phyloP scores from a whole-genome alignment of 805 yeast genomes.

The Starmerella stigmatis region DNA sequence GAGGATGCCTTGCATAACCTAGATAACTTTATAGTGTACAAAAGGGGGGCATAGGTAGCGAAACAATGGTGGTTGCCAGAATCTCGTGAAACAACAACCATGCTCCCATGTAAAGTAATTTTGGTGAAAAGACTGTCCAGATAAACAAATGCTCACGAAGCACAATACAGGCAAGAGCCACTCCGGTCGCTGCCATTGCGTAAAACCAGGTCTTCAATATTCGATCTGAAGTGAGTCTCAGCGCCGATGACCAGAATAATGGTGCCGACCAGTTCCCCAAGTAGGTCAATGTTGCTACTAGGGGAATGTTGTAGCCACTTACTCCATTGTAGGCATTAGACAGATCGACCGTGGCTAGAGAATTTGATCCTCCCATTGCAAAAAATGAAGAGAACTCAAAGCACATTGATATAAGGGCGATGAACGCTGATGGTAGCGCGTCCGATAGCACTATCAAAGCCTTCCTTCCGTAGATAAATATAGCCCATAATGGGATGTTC shows the following conservation, averaged over 20 bases:
- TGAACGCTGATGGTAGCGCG: background rate
- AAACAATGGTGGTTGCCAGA: constrained; percentile 15
- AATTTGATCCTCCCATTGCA: constrained; percentile 82
- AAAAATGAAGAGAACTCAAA: constrained; percentile 72
- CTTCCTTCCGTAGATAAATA: background rate
- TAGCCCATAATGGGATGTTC: constrained; percentile 43
- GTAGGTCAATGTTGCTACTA: constrained; percentile 71
- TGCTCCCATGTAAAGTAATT: constrained; percentile 63
- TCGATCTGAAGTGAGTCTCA: constrained; percentile 28
- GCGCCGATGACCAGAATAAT: constrained; percentile 55
- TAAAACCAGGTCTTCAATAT: constrained; percentile 28
- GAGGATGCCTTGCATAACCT: constrained; percentile 60
- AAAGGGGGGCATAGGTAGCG: constrained; percentile 28
- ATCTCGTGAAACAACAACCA: constrained; percentile 43
- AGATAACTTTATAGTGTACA: constrained; percentile 69
- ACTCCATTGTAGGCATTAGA: constrained; percentile 90
- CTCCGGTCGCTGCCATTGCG: constrained; percentile 14
- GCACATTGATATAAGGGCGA: constrained; percentile 34
- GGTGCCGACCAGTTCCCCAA: constrained; percentile 80
- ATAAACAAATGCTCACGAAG: constrained; percentile 81
- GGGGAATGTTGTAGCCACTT: constrained; percentile 50
- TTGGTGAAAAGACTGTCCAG: constrained; percentile 97
- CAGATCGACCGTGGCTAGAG: constrained; percentile 80
- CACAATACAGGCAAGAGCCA: constrained; percentile 48
- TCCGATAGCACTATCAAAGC: background rate